Percentiles rank a stretch among this genome's conserved stretches.
phyloP scores from a whole-genome alignment of 2,329 filamentous ascomycete genomes.

The Aspergillus jensenii region DNA sequence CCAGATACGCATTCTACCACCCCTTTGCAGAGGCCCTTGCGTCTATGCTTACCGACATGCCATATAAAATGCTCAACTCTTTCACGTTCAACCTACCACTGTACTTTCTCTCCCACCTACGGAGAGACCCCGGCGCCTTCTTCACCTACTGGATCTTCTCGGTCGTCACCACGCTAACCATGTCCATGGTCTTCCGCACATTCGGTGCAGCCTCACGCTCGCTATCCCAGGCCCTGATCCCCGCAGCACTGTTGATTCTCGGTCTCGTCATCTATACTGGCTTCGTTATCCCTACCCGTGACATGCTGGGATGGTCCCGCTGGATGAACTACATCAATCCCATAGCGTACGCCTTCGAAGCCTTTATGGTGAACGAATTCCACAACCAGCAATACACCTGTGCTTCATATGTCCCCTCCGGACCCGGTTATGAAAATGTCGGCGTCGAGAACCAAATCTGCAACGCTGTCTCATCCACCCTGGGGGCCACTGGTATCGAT shows the following conservation, averaged over 20 bases:
- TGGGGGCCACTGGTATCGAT: conserved; percentile 54
- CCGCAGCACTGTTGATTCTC: conserved; percentile 47
- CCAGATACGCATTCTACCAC: conserved; percentile 83
- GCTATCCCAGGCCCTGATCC: conserved; percentile 54
- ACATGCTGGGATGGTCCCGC: conserved; percentile 75
- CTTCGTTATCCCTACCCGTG: conserved; percentile 36
- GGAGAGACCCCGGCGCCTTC: conserved; percentile 71
- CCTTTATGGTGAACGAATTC: conserved; percentile 81
- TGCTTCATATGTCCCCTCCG: conserved; percentile 40
- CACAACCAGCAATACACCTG: conserved; percentile 58
- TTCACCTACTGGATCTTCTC: conserved; percentile 82
- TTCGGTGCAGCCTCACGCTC: conserved; percentile 66
- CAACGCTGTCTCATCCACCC: conserved; percentile 55
- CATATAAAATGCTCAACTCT: conserved; percentile 72
- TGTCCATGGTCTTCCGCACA: conserved; percentile 84
- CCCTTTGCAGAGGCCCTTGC: conserved; percentile 81
- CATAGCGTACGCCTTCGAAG: conserved; percentile 74
- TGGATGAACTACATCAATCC: conserved; percentile 81
- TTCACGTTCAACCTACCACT: conserved; percentile 75
- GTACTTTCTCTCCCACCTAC: conserved; percentile 85
- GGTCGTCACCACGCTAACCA: conserved; percentile 69
- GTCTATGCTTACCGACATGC: conserved; percentile 82
- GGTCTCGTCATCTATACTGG: conserved; percentile 47
- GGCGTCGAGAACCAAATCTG: conserved; percentile 49
- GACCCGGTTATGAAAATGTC: conserved; percentile 32